Evolutionary conservation across 345 rosid genomes (phyloP).

Genomic region (Eucalyptus viminalis): DNA sequence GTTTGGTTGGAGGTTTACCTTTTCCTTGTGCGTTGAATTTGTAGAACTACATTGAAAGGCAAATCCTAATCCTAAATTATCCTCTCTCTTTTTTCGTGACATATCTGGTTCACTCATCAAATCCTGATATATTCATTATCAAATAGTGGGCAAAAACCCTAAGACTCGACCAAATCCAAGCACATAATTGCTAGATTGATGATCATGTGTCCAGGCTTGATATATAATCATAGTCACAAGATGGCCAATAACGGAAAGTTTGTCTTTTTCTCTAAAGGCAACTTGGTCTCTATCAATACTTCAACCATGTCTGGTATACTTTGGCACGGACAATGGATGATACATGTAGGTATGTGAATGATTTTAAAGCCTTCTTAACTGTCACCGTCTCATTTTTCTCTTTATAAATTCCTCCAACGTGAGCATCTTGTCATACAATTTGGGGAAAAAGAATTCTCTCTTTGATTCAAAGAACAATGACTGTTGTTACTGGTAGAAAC

Average conservation of each 20-base stretch:
- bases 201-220: background rate
- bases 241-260: background rate
- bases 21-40: background rate
- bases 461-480: background rate
- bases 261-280: background rate
- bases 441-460: background rate
- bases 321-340: background rate
- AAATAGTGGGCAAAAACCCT: background rate
- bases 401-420: background rate
- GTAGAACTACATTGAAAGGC: background rate
- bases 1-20: background rate
- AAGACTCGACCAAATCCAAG: background rate
- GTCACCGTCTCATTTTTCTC: background rate
- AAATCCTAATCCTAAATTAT: background rate
- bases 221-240: background rate
- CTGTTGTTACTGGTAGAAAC: no score
- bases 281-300: background rate
- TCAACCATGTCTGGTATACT: background rate
- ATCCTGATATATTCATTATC: background rate
- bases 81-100: background rate
- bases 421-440: background rate
- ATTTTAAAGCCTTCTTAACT: background rate
- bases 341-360: background rate
- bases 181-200: background rate
- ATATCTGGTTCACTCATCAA: background rate